Conservation (phyloP, 1,139 yeast genomes). For the Pichia sp. region DNA sequence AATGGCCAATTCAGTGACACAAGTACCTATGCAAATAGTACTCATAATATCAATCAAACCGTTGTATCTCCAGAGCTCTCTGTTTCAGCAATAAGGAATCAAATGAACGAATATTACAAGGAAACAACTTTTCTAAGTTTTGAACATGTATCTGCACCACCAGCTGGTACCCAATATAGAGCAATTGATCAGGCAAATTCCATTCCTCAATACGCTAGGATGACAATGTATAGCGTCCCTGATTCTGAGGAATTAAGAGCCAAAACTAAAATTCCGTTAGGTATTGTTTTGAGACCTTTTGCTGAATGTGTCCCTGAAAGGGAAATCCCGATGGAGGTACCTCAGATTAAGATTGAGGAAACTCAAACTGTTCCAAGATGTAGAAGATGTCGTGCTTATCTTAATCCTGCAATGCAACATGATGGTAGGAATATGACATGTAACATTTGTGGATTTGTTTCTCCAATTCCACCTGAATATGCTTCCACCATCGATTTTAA, state of each 20-base stretch:
- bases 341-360: conserved; percentile 55
- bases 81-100: conserved; percentile 49
- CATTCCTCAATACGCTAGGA: conserved; percentile 69
- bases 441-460: conserved; percentile 80
- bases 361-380: conserved; percentile 78
- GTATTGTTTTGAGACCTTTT: conserved; percentile 77
- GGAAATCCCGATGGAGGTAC: conserved; percentile 43
- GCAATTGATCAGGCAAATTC: conserved; percentile 80
- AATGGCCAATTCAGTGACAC: too few species aligned
- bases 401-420: conserved; percentile 78
- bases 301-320: conserved; percentile 40
- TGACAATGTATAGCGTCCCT: conserved; percentile 82
- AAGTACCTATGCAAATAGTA: not conserved
- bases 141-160: conserved; percentile 73
- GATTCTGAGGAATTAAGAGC: conserved; percentile 61
- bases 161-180: conserved; percentile 64
- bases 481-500: conserved; percentile 52
- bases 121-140: conserved; percentile 56
- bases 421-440: conserved; percentile 48
- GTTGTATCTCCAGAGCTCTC: conserved; percentile 28
- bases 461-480: conserved; percentile 63
- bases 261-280: conserved; percentile 72
- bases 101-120: conserved; percentile 43
- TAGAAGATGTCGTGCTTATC: conserved; percentile 80
- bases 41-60: conserved; percentile 10